Evolutionary conservation across 2,329 filamentous ascomycete genomes (phyloP), one percentile per base, ranked within the genome.

Genomic region (Chaetomium globosum): DNA sequence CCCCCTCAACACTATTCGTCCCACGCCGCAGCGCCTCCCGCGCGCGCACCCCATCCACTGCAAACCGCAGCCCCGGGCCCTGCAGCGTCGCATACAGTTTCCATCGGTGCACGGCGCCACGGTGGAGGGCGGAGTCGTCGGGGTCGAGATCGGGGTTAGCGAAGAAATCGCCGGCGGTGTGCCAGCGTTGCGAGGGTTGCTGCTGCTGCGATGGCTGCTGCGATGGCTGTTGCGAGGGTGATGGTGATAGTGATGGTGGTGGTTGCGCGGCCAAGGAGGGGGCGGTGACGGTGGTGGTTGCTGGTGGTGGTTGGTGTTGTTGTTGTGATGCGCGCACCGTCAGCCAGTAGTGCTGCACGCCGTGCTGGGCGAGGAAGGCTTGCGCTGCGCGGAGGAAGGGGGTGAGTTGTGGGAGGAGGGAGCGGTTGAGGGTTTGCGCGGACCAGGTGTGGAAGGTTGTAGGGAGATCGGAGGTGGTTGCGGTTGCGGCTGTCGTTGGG

Each of bases 301-400:
- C 33, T 12, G 33, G 2, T 39, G 36, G 2, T 39, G 13, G 3
- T 13, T 4, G 13, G 36, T 4, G 64, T 21, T 31, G 64, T n/a
- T n/a, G 26, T 30, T 39, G 16, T 4, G 64, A 55, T 13, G 64
- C 64, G 55, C 64, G 64, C 46, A 66, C 28, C 19, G 59, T 63
- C 28, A 66, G 60, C 64, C 64, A 66, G 64, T 66, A 66, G 64
- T 66, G 60, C 31, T 23, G 51, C 4, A 56, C n/a, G 60, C 31
- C 39, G 49, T 49, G 59, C n/a, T 48, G 21, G 51, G 8, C 28
- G 39, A 66, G 64, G 53, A 63, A 63, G 49, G 28, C 23, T 49
- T 63, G 55, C 1, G 23, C 39, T 4, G 55, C 46, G 21, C 26
- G 46, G 36, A 66, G 64, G 48, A 60, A 43, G 31, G 64, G 64